These are phyloP conservation scores for Naganishia vishniacii DNA, from an alignment of 768 basidiomycete species.

Conservation along the genomic window DNA sequence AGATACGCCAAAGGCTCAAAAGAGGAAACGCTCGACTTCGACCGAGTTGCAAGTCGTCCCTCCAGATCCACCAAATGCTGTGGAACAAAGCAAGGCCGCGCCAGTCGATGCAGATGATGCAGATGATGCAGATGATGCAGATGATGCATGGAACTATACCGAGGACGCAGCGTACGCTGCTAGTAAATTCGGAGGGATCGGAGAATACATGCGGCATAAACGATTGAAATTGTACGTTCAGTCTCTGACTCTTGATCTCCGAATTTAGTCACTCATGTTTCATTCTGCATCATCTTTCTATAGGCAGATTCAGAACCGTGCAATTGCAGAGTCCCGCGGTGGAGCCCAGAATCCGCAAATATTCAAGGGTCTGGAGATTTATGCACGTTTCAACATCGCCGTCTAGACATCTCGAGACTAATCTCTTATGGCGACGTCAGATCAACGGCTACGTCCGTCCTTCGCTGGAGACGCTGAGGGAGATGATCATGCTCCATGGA, in stretches of 20 bases:
- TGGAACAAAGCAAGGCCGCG: too few species aligned
- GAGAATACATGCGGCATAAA: conserved; percentile 85
- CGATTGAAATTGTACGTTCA: conserved; percentile 81
- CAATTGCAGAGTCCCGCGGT: conserved; percentile 41
- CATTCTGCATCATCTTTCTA: conserved; percentile 31
- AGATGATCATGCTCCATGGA: conserved; percentile 74
- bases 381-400: conserved; percentile 57
- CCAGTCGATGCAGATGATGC: neutral
- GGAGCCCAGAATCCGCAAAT: conserved; percentile 52
- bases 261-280: too few species aligned
- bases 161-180: conserved; percentile 59
- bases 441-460: conserved; percentile 86
- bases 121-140: neutral
- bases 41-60: neutral
- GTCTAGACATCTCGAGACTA: neutral
- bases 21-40: conserved; percentile 1
- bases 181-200: conserved; percentile 72
- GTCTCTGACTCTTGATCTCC: conserved; percentile 57
- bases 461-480: conserved; percentile 74
- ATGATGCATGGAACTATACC: conserved; percentile 31
- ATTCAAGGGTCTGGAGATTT: conserved; percentile 70
- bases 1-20: neutral
- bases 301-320: conserved; percentile 47
- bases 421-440: conserved; percentile 49
- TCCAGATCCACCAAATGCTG: neutral